These are phyloP conservation scores for Hypoxylon perforatum DNA, from an alignment of 495 filamentous ascomycete genomes.

Conservation along the genomic window DNA sequence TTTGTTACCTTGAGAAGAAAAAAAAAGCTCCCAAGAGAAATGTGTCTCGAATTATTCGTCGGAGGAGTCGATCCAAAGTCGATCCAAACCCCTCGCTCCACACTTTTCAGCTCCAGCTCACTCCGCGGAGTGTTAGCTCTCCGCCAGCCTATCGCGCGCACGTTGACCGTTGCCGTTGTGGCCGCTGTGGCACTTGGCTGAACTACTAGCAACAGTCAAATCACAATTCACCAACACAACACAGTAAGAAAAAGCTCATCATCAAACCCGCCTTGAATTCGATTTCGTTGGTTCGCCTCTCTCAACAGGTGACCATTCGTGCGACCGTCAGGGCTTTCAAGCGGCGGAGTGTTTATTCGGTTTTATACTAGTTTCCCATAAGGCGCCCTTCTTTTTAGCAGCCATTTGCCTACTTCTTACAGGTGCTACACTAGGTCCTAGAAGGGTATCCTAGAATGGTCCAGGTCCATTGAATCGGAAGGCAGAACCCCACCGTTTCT, in stretches of 20 bases:
- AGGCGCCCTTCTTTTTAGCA: constrained; percentile 13
- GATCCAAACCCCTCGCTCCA: constrained; percentile 10
- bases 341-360: constrained; percentile 21
- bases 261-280: constrained; percentile 6
- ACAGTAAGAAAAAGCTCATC: constrained; percentile 22
- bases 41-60: constrained; percentile 22
- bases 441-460: no score
- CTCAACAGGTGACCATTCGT: constrained; percentile 22
- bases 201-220: no score
- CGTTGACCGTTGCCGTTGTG: constrained; percentile 9
- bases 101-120: background rate
- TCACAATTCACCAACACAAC: constrained; percentile 13
- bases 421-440: constrained; percentile 16
- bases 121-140: constrained; percentile 22
- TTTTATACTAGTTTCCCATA: constrained; percentile 11
- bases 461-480: constrained; percentile 20
- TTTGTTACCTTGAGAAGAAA: background rate
- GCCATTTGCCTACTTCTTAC: constrained; percentile 9
- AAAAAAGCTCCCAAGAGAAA: constrained; percentile 9
- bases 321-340: constrained; percentile 15
- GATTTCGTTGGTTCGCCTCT: constrained; percentile 13
- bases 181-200: constrained; percentile 13
- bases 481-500: constrained; percentile 28
- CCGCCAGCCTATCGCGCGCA: constrained; percentile 30
- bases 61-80: constrained; percentile 13